Evolutionary conservation across 345 rosid species (phyloP).

Genomic region (Camelina laxa): DNA sequence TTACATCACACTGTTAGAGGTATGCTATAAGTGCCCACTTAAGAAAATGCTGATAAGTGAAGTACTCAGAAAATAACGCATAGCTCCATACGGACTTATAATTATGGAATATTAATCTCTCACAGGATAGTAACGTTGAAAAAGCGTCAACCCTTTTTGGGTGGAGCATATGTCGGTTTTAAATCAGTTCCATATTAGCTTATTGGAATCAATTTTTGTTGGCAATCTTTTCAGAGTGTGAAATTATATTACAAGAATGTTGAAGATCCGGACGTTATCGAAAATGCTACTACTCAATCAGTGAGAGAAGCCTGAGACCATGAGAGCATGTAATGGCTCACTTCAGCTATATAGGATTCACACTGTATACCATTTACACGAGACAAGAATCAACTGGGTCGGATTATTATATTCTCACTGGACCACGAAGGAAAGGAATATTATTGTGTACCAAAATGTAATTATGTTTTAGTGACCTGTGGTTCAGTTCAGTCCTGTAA

Average conservation of each 20-base stretch:
- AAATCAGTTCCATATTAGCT: not conserved
- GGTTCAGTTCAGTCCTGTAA: constrained; percentile 25
- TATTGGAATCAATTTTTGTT: not conserved
- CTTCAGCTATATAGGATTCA: constrained; percentile 27
- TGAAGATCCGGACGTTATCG: constrained; percentile 30
- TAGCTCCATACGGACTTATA: not conserved
- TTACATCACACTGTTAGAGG: constrained; percentile 89
- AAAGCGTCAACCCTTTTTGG: not conserved
- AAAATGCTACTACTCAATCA: not conserved
- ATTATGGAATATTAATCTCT: not conserved
- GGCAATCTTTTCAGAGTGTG: constrained; percentile 60
- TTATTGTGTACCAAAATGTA: constrained; percentile 25
- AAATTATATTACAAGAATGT: constrained; percentile 56
- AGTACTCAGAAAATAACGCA: not conserved
- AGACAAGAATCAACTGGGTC: constrained; percentile 18
- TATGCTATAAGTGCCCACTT: constrained; percentile 38
- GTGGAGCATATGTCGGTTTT: constrained; percentile 7
- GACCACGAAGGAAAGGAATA: constrained; percentile 14
- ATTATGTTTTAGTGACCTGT: not conserved
- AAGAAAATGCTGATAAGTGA: not conserved
- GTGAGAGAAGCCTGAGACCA: constrained; percentile 17
- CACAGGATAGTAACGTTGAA: constrained; percentile 8
- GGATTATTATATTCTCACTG: constrained; percentile 15
- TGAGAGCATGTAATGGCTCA: constrained; percentile 13
- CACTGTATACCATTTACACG: constrained; percentile 26